Evolutionary conservation across 83 land plant genomes (phyloP).

Genomic region (Thuja plicata): DNA sequence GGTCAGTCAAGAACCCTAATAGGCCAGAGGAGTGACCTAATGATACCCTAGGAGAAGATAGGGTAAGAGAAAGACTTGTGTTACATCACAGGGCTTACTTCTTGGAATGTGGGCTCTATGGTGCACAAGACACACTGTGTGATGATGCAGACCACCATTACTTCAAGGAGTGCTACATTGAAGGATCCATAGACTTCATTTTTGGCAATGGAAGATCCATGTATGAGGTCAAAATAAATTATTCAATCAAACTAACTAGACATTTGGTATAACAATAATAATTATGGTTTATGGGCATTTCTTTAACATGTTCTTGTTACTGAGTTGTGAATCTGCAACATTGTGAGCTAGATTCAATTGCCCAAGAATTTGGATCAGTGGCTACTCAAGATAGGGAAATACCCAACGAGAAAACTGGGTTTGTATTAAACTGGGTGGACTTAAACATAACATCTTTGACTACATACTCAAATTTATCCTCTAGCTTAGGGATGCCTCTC

Average conservation of each 20-base stretch:
- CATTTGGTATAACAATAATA: neutral
- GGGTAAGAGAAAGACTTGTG: no score
- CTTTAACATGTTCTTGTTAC: neutral
- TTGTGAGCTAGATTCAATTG: constrained; percentile 72
- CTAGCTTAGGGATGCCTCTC: no score
- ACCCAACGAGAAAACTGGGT: constrained; percentile 58
- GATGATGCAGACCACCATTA: constrained; percentile 91
- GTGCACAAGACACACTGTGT: constrained; percentile 88
- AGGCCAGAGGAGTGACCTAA: no score
- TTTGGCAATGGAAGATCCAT: constrained; percentile 87
- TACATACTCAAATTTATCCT: no score
- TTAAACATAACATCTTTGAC: no score
- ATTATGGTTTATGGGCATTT: neutral
- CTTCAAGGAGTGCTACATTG: constrained; percentile 84
- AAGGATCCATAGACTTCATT: constrained; percentile 92
- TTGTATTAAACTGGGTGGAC: no score
- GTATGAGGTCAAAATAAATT: constrained; percentile 44
- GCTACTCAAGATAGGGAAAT: constrained; percentile 59
- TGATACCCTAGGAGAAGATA: no score
- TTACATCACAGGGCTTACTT: constrained; percentile 87
- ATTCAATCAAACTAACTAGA: no score
- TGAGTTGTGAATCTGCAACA: constrained; percentile 25
- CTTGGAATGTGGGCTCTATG: constrained; percentile 79
- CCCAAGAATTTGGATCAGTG: constrained; percentile 64
- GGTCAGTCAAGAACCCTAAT: no score